A percentile compares a stretch with the other conserved stretches of the same genome.
These are phyloP conservation scores for Heliamphora exappendiculata DNA, from an alignment of 148 eudicot species.

Conservation along the genomic window DNA sequence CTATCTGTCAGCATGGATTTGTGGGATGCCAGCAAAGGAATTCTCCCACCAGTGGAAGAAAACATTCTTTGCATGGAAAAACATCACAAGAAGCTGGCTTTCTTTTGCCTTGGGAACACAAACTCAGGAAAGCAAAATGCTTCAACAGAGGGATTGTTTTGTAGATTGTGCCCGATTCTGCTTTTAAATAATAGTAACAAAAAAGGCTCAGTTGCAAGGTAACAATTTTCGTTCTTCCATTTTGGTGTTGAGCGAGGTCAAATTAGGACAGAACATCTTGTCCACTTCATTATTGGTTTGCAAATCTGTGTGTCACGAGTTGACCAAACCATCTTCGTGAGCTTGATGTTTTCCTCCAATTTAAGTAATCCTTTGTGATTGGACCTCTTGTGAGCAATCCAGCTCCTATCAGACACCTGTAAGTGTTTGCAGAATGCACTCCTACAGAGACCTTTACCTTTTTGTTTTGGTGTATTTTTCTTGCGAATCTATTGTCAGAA, in stretches of 20 bases:
- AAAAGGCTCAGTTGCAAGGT: slow-evolving; percentile 48
- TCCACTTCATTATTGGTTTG: background rate
- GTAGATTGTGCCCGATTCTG: slow-evolving; percentile 59
- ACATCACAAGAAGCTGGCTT: slow-evolving; percentile 42
- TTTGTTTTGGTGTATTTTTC: background rate
- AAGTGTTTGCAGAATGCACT: background rate
- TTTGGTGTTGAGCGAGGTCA: background rate
- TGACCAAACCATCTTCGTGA: background rate
- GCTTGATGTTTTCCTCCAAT: background rate
- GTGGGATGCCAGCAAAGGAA: slow-evolving; percentile 59
- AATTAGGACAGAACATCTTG: background rate
- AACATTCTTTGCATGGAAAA: slow-evolving; percentile 54
- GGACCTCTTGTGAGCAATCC: background rate
- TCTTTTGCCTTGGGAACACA: slow-evolving; percentile 39
- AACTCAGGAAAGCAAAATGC: slow-evolving; percentile 13
- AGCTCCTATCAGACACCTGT: background rate
- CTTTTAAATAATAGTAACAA: slow-evolving; percentile 42
- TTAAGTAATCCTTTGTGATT: background rate
- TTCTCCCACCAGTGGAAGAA: slow-evolving; percentile 74
- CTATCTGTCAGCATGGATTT: slow-evolving; percentile 33
- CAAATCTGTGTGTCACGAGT: background rate
- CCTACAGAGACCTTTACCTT: background rate
- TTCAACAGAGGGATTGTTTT: slow-evolving; percentile 23
- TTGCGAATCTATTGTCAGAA: background rate
- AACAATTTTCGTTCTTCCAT: slow-evolving; percentile 16